Evolutionary conservation across 2,329 filamentous ascomycete species (phyloP), one percentile per base, ranked within the genome.

Genomic region (Basipetospora chlamydospora): DNA sequence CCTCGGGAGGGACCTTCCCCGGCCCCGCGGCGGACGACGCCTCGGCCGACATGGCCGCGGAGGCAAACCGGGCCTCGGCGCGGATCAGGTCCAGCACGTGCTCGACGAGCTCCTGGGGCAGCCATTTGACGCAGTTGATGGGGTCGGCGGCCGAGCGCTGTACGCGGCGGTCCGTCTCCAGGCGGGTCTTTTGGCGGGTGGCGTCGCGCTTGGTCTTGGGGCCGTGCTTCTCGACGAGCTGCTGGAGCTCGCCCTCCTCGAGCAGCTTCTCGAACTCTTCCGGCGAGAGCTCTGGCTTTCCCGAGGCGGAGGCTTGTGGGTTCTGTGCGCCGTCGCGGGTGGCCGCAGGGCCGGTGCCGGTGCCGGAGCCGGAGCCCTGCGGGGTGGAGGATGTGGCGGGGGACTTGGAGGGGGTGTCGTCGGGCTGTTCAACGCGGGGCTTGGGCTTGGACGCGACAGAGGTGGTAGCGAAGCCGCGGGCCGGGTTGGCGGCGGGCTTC

Each of bases 191-290:
- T 52, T 93, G 84, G 15, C 88, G 78, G 43, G 71, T 64, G 12
- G 80, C 77, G 57, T 95, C 87, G 48, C 79, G 77, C 46, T 79
- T 80, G 42, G 80, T 78, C 55, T 88, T 94, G 28, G 71, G 61
- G 0, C 79, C 78, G 56, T 88, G 64, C 50, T 86, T 90, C 43
- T 96, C 88, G 12, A 96, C 79, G 5, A 95, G 61, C 16, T 83
- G 60, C 55, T 96, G 87, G 26, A 98, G 64, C 48, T 93, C 85
- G n/a, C 85, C 80, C 48, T 86, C 80, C 53, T 95, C 85, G 12
- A 96, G 70, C 49, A 93, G 84, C 43, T 65, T 77, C 52, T 95
- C 90, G 35, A 95, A 80, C 54, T 96, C 84, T 52, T 95, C 88
- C 1, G 88, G 80, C 33, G 74, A 84, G 44, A 88, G 59, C 20